Percentiles rank a stretch among this genome's conserved stretches.
Evolutionary conservation across 176 grass and related monocot genomes (phyloP).

Genomic region (Rhipidocladum racemiflorum): DNA sequence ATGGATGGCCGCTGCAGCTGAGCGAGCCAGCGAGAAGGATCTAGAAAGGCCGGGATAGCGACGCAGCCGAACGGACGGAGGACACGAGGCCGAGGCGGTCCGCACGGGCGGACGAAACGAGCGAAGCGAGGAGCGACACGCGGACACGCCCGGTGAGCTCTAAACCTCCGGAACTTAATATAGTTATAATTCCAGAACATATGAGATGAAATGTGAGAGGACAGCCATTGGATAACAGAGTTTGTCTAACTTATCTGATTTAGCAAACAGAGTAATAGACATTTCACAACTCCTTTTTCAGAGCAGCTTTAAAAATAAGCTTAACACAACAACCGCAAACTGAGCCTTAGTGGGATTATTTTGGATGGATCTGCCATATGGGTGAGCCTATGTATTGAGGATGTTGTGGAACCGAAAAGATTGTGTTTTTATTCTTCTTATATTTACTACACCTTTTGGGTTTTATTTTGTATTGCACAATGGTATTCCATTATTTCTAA

Average conservation of each 20-base stretch:
- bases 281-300: background rate
- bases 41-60: too few relatives aligned
- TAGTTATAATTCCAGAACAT: background rate
- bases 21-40: too few relatives aligned
- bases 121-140: too few relatives aligned
- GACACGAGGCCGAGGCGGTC: too few relatives aligned
- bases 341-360: background rate
- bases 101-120: too few relatives aligned
- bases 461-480: constrained; percentile 4
- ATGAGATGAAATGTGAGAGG: too few relatives aligned
- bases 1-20: too few relatives aligned
- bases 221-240: too few relatives aligned
- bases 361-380: background rate
- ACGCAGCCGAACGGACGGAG: too few relatives aligned
- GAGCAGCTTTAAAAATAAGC: background rate
- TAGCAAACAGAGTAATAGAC: background rate
- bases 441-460: background rate
- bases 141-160: too few relatives aligned
- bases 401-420: background rate
- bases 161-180: too few relatives aligned
- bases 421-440: background rate
- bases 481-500: background rate
- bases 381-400: background rate
- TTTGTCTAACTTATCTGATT: background rate
- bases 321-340: background rate